Conservation (phyloP, 208 protist genomes). For the Angomonas ambiguus region DNA sequence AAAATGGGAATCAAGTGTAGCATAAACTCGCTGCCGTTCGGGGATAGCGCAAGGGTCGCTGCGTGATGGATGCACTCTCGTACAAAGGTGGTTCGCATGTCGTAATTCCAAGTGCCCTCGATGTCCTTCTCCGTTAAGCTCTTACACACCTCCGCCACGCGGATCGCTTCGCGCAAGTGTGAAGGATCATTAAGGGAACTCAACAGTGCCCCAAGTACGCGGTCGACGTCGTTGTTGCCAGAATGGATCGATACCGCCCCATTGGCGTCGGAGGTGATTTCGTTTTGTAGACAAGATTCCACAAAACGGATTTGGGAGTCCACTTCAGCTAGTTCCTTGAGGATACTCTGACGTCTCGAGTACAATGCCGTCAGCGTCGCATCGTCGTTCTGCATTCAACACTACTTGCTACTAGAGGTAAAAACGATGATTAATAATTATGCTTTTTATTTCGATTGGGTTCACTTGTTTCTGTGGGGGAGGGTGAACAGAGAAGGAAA, state of each 20-base stretch:
- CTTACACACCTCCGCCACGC: conserved; percentile 53
- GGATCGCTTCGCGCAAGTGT: conserved; percentile 73
- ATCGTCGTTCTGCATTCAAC: conserved; percentile 58
- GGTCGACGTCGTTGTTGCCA: conserved; percentile 42
- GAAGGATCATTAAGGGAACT: conserved; percentile 53
- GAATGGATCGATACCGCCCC: conserved; percentile 28
- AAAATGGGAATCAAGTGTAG: conserved; percentile 62
- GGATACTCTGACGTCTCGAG: conserved; percentile 58
- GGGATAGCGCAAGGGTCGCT: conserved; percentile 40
- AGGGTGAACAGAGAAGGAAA: not conserved
- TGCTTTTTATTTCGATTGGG: not conserved
- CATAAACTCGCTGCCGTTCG: conserved; percentile 81
- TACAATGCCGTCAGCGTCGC: conserved; percentile 67
- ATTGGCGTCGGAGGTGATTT: conserved; percentile 21
- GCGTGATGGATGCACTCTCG: conserved; percentile 56
- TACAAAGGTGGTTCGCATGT: conserved; percentile 68
- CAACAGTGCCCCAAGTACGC: conserved; percentile 40
- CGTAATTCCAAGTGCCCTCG: conserved; percentile 30
- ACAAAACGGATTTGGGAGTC: conserved; percentile 58
- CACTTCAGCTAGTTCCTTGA: conserved; percentile 78
- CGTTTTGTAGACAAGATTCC: conserved; percentile 55
- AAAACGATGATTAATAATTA: not conserved
- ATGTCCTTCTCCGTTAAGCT: conserved; percentile 20
- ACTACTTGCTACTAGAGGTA: too few relatives aligned
- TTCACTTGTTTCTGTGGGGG: not conserved